Conservation (phyloP, 2,329 filamentous ascomycete genomes). For the Epichloe sp. region DNA sequence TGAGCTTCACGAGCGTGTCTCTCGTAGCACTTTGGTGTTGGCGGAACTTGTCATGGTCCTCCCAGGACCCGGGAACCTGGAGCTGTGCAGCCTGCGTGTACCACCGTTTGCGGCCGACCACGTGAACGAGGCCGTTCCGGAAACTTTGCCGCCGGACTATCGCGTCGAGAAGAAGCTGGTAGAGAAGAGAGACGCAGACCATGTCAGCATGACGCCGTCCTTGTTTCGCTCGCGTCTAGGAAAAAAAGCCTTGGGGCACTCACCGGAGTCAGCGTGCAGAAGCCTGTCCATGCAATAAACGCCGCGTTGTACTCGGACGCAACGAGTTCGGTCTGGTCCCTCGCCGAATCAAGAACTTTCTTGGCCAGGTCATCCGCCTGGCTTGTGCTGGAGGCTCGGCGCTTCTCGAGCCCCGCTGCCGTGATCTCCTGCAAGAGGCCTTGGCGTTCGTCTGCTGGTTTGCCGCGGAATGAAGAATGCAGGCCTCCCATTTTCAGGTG, state of each 20-base stretch:
- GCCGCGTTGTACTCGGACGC: slow-evolving; percentile 16
- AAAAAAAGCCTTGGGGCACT: neutral
- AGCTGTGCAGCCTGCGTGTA: slow-evolving; percentile 21
- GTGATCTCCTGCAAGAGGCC: slow-evolving; percentile 19
- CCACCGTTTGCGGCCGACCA: slow-evolving; percentile 20
- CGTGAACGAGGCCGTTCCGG: slow-evolving; percentile 17
- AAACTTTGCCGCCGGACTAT: slow-evolving; percentile 20
- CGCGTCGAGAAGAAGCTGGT: slow-evolving; percentile 22
- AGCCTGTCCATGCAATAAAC: slow-evolving; percentile 22
- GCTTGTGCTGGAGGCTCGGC: slow-evolving; percentile 15
- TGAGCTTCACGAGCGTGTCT: slow-evolving; percentile 15
- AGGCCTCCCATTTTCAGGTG: slow-evolving; percentile 16
- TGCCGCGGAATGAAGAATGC: slow-evolving; percentile 13
- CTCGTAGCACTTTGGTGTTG: slow-evolving; percentile 10
- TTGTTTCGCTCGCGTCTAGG: neutral
- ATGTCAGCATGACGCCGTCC: neutral
- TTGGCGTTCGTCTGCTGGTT: slow-evolving; percentile 14
- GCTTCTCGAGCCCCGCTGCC: slow-evolving; percentile 16
- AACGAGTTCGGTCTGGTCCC: slow-evolving; percentile 14
- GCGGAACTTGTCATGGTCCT: slow-evolving; percentile 11
- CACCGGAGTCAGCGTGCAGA: slow-evolving; percentile 25
- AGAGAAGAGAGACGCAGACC: neutral
- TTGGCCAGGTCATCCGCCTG: slow-evolving; percentile 17
- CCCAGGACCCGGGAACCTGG: slow-evolving; percentile 13
- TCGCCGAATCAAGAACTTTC: slow-evolving; percentile 15